Evolutionary conservation across 768 basidiomycete genomes (phyloP), one percentile per base, ranked within the genome.

Genomic region (Sporobolomyces phaffii): DNA sequence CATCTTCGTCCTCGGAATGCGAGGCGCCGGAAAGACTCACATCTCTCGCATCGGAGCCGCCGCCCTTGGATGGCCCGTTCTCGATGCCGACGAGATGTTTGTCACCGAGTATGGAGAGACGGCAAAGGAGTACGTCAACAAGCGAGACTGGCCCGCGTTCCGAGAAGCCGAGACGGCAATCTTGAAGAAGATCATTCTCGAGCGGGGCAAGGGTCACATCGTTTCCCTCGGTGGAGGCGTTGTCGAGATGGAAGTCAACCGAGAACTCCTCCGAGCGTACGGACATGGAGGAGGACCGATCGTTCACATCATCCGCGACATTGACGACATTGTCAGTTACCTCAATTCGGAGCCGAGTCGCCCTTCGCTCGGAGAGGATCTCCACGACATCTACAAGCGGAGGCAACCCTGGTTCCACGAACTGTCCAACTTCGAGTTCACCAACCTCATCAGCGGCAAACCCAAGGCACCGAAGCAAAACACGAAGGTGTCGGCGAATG

Each of bases 171-270:
- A 99, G 78, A 79, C 83, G 0, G 82, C 80, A 13, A 81, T 87
- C 57, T 81, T 97, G 15, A 78, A 83, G 34, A 84, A 89, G 44
- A 81, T 96, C 44, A 80, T 94, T 44, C 74, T 78, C 22, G 79
- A 81, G 17, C 81, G 84, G 57, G 79, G 82, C 45, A 79, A 82
- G 7, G 82, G 81, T 22, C 85, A 91, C 77, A 82, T 97, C 60
- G 84, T 98, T 76, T 91, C 89, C 70, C 85, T 96, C 24, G 94
- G 96, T 5, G 96, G 96, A 5, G 94, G 94, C 1, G 86, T 98
- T 63, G 90, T 98, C 34, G 94, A 99, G 78, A 89, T 86, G 0
- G 82, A 86, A 1, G 82, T 81, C 45, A 88, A 90, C 17, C 81
- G 93, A 34, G 81, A 87, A 22, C 74, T 89, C 6, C 81, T 99